Evolutionary conservation across 441 rosid species (phyloP).

Genomic region (Populus hybrid): DNA sequence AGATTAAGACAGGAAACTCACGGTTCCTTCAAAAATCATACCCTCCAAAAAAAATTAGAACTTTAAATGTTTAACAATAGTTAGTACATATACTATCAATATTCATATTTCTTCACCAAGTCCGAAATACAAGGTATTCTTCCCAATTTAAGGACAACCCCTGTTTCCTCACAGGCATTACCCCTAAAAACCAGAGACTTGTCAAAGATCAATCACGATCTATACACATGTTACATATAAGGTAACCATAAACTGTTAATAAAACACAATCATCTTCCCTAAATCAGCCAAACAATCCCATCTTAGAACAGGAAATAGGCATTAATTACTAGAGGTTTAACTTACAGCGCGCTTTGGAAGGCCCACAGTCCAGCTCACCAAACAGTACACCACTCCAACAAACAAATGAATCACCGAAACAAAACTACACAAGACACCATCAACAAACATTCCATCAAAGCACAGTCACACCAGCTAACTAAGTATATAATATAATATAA

Average conservation of each 20-base stretch:
- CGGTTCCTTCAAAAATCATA: neutral
- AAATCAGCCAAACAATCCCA: neutral
- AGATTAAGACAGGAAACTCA: too few relatives aligned
- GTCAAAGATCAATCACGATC: neutral
- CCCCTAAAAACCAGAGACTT: neutral
- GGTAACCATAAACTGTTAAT: neutral
- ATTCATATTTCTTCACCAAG: too few relatives aligned
- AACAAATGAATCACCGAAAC: conserved; percentile 90
- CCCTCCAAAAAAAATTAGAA: neutral
- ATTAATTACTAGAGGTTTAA: conserved; percentile 10
- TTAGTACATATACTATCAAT: too few relatives aligned
- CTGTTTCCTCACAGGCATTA: neutral
- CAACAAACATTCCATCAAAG: neutral
- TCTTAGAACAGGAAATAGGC: conserved; percentile 5
- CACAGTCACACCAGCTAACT: neutral
- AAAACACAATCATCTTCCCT: neutral
- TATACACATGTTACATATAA: neutral
- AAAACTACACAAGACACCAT: conserved; percentile 44
- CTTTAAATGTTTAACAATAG: neutral
- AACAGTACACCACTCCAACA: conserved; percentile 89
- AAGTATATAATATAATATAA: neutral
- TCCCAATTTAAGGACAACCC: neutral
- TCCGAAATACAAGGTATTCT: too few relatives aligned
- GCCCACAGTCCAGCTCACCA: conserved; percentile 84
- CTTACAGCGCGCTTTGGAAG: conserved; percentile 97